A percentile compares a stretch with the other conserved stretches of the same genome.
phyloP scores from a whole-genome alignment of 805 yeast genomes.

The Zygosaccharomyces rouxii region DNA sequence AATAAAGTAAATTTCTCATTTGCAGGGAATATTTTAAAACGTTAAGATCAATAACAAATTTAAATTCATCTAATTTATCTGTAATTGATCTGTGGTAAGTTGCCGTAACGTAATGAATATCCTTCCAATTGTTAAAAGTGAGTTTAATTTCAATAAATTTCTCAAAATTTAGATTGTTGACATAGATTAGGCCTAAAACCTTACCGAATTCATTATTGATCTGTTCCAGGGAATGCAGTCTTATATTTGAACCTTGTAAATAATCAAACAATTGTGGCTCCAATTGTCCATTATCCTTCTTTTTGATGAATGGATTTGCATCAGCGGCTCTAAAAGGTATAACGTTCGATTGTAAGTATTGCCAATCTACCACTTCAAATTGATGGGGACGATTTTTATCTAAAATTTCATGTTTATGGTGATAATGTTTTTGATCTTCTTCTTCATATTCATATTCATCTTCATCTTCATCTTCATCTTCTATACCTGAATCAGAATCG shows the following conservation, averaged over 20 bases:
- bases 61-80: conserved; percentile 29
- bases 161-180: conserved; percentile 33
- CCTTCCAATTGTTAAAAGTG: conserved; percentile 34
- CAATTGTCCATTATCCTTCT: conserved; percentile 7
- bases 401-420: neutral
- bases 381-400: conserved; percentile 1
- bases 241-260: conserved; percentile 25
- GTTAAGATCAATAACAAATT: conserved; percentile 29
- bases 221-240: conserved; percentile 20
- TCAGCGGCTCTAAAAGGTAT: conserved; percentile 5
- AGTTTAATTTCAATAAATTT: conserved; percentile 34
- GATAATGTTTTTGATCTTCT: conserved; percentile 7
- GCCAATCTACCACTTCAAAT: conserved; percentile 14
- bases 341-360: conserved; percentile 11
- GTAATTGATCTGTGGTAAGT: conserved; percentile 26
- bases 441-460: conserved; percentile 10
- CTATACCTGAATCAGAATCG: conserved; percentile 21
- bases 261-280: conserved; percentile 17
- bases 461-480: conserved; percentile 14
- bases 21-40: conserved; percentile 28
- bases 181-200: conserved; percentile 28
- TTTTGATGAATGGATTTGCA: conserved; percentile 9
- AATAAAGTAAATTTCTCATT: conserved; percentile 21
- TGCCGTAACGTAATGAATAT: conserved; percentile 32
- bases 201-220: conserved; percentile 15